phyloP scores from a whole-genome alignment of 2,329 filamentous ascomycete genomes.

The Fusarium sp. region DNA sequence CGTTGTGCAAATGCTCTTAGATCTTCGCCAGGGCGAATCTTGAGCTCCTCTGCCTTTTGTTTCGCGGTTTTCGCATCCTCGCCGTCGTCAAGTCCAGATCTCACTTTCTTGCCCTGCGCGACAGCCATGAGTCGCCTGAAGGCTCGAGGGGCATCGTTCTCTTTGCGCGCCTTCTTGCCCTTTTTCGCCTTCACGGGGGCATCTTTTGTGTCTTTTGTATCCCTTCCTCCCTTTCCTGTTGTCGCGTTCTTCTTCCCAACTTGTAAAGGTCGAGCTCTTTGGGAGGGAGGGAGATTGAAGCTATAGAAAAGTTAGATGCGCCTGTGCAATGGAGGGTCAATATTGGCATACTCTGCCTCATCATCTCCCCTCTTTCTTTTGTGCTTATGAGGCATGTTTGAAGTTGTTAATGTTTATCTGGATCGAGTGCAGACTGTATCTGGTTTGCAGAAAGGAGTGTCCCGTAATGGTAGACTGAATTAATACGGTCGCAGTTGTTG shows the following conservation, averaged over 20 bases:
- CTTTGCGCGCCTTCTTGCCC: conserved; percentile 59
- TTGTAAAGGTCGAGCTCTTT: conserved; percentile 65
- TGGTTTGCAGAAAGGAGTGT: too few relatives aligned
- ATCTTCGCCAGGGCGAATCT: conserved; percentile 85
- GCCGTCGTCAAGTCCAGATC: conserved; percentile 80
- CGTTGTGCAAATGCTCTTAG: conserved; percentile 84
- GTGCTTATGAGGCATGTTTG: conserved; percentile 86
- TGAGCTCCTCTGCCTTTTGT: conserved; percentile 59
- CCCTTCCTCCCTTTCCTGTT: conserved; percentile 32
- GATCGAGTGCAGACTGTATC: accelerated
- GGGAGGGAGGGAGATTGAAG: conserved; percentile 63
- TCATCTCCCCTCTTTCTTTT: conserved; percentile 72
- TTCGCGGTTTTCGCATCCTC: conserved; percentile 45
- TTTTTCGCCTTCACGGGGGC: conserved; percentile 54
- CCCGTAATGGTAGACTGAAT: neutral
- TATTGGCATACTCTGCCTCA: conserved; percentile 38
- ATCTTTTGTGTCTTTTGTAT: conserved; percentile 21
- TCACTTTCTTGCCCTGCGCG: conserved; percentile 69
- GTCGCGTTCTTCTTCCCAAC: conserved; percentile 54
- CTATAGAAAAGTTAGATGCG: conserved; percentile 49
- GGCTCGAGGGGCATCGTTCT: conserved; percentile 87
- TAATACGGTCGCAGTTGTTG: neutral
- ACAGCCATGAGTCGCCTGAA: conserved; percentile 89
- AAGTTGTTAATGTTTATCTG: neutral
- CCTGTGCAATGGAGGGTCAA: neutral